Conservation (phyloP, 2,329 filamentous ascomycete species). For the Trichophaea hybrida region DNA sequence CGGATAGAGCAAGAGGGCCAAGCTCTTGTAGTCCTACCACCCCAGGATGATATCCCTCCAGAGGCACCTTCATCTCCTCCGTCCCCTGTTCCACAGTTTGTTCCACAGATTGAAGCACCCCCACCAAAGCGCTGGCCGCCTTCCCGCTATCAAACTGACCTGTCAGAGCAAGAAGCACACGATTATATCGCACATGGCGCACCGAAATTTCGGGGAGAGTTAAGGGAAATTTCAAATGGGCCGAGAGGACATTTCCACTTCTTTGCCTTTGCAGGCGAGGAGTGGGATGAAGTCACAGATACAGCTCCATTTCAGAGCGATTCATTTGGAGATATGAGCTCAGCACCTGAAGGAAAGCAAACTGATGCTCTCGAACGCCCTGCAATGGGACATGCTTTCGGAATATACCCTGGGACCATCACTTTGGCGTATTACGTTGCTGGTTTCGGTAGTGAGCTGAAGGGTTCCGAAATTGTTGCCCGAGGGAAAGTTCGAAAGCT, state of each 20-base stretch:
- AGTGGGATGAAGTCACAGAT: slow-evolving; percentile 27
- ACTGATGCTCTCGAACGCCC: slow-evolving; percentile 62
- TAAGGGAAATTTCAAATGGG: slow-evolving; percentile 23
- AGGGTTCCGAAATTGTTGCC: slow-evolving; percentile 37
- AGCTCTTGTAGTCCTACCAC: slow-evolving; percentile 20
- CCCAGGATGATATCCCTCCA: slow-evolving; percentile 11
- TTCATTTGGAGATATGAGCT: slow-evolving; percentile 27
- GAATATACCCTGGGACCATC: slow-evolving; percentile 51
- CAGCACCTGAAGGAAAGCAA: slow-evolving; percentile 35
- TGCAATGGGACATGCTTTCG: slow-evolving; percentile 54
- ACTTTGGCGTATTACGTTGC: slow-evolving; percentile 57
- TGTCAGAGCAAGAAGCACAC: slow-evolving; percentile 22
- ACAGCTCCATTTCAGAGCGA: slow-evolving; percentile 25
- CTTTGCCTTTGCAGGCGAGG: slow-evolving; percentile 25
- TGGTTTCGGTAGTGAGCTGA: slow-evolving; percentile 37
- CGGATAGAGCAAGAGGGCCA: slow-evolving; percentile 20
- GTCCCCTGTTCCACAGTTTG: slow-evolving; percentile 6
- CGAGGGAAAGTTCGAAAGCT: slow-evolving; percentile 37
- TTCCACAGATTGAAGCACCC: slow-evolving; percentile 5
- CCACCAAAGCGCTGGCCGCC: slow-evolving; percentile 18
- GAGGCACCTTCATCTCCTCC: slow-evolving; percentile 14
- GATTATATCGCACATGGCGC: slow-evolving; percentile 25
- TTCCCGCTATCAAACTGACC: slow-evolving; percentile 15
- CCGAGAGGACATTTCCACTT: slow-evolving; percentile 25
- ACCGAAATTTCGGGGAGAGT: slow-evolving; percentile 24